Evolutionary conservation across 2,329 filamentous ascomycete genomes (phyloP).

Genomic region (Lasiodiplodia theobromae): DNA sequence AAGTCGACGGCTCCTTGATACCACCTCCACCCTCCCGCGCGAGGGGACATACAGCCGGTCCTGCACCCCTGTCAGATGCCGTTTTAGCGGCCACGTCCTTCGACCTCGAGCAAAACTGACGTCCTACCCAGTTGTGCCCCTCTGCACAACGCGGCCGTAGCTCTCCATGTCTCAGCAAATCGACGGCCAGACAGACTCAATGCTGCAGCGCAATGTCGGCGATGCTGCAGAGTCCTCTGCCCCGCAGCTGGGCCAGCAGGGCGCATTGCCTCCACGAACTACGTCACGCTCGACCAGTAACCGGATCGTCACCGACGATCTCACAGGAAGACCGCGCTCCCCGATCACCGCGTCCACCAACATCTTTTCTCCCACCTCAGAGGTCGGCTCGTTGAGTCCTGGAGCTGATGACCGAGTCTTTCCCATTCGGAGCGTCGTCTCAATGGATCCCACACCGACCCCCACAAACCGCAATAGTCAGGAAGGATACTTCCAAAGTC

Average conservation of each 20-base stretch:
- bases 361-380: conserved; percentile 35
- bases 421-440: conserved; percentile 81
- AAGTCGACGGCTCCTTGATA: conserved; percentile 3
- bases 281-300: conserved; percentile 13
- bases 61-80: conserved; percentile 25
- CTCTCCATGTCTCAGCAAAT: conserved; percentile 26
- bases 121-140: conserved; percentile 12
- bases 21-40: neutral
- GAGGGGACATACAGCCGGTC: conserved; percentile 19
- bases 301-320: conserved; percentile 29
- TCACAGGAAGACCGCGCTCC: conserved; percentile 7
- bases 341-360: conserved; percentile 31
- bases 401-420: conserved; percentile 70
- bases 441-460: conserved; percentile 65
- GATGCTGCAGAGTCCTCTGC: conserved; percentile 16
- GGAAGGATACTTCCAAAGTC: conserved; percentile 49
- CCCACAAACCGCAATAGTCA: conserved; percentile 40
- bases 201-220: neutral
- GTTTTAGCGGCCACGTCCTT: conserved; percentile 22
- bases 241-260: conserved; percentile 15
- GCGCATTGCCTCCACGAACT: neutral
- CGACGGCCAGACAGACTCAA: conserved; percentile 14
- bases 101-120: conserved; percentile 13
- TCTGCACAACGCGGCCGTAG: conserved; percentile 21
- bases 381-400: conserved; percentile 47